Conservation (phyloP, 176 grass and related monocot species). For the Hordeum vulgare region DNA sequence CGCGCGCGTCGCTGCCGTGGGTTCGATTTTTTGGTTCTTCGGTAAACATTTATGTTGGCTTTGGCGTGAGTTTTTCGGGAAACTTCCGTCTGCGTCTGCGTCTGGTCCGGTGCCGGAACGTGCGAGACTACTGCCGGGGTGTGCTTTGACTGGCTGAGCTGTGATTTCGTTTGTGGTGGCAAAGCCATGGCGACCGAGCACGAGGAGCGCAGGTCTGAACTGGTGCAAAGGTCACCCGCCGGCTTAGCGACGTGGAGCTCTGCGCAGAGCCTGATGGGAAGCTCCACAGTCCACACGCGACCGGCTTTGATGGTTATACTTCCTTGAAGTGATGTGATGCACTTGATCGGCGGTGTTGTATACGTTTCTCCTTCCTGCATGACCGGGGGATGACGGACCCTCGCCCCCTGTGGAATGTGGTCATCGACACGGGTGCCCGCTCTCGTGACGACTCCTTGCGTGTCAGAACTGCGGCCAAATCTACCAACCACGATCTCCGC, state of each 20-base stretch:
- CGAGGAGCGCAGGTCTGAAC: neutral
- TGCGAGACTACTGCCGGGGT: neutral
- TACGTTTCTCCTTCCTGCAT: neutral
- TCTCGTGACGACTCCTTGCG: neutral
- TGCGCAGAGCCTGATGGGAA: no score
- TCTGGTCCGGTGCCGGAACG: neutral
- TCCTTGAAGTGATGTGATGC: neutral
- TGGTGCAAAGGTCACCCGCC: neutral
- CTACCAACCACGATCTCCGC: no score
- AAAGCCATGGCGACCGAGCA: neutral
- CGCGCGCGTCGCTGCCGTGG: conserved; percentile 1
- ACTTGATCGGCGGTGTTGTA: neutral
- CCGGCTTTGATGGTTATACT: neutral
- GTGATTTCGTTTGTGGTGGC: neutral
- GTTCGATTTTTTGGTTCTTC: neutral
- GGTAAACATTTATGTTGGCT: neutral
- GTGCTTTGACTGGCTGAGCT: neutral
- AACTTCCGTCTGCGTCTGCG: neutral
- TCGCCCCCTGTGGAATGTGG: neutral
- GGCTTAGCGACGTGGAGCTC: neutral
- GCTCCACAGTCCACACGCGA: no score
- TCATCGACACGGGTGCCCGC: neutral
- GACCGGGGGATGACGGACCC: neutral
- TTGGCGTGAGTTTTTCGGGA: neutral
- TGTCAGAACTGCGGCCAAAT: no score